Base-by-base conservation (phyloP, 2,329 filamentous ascomycete species). In the Alternaria triticimaculans region DNA sequence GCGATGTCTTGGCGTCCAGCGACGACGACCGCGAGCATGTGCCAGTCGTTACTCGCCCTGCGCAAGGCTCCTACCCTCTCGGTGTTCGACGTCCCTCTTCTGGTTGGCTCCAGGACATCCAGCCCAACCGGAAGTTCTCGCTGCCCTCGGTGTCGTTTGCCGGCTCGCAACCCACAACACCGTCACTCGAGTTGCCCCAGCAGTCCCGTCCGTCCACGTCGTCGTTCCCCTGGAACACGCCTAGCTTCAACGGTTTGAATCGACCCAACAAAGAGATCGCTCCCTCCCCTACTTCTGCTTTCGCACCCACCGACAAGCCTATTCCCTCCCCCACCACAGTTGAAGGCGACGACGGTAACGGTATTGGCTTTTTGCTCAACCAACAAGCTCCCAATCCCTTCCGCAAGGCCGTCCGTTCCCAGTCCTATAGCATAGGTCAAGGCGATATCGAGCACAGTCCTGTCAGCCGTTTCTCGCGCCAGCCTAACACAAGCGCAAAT, bases 341-440 rank as follows among this genome's bases (percentile, higher is more conserved):
- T 62, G 80, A 83, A 60, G 82, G 81, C 30, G 86, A 95, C 66
- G 80, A 84, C 9, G 76, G 83, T 8, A 76, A 84, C 9, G 76
- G 83, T 7, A 76, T 79, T 44, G 70, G 70, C 26, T 76, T 78
- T 49, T 65, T 79, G 1, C 68, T 79, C 6, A 76, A 70, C 57
- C 77, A 79, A 37, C 67, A 74, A 18, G 92, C 96, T 69, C 93
- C 94, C 1, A 92, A 97, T 67, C 94, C 95, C 1, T 96, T 93
- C 0, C 92, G 92, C 2, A 98, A 98, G 80, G 94, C 93, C 1
- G 96, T 97, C 73, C 90, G 96, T 46, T 99, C 96, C 6, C 93
- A 97, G 80, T 98, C 96, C 5, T 98, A 98, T 80, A 98, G 95
- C 0, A 95, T 97, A 51, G 94, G 94, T 5, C 94, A 97, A 77